These are phyloP conservation scores for Skeletonema menzelii DNA, from an alignment of 108 stramenopile genomes.

Conservation along the genomic window DNA sequence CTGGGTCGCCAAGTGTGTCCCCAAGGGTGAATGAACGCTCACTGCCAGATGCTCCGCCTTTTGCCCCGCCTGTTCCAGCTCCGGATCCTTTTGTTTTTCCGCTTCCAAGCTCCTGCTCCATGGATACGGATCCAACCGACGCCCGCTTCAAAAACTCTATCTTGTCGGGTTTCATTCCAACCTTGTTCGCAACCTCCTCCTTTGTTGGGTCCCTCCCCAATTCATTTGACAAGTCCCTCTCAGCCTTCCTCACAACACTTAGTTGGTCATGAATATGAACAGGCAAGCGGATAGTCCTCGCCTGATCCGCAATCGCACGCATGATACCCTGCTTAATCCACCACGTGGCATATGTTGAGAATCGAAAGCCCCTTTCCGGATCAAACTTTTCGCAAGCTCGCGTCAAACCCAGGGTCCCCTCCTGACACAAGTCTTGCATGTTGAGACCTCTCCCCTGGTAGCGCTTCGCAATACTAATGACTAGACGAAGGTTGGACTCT, in stretches of 20 bases:
- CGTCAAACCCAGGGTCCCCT: slow-evolving; percentile 92
- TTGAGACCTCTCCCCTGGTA: slow-evolving; percentile 82
- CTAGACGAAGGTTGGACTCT: slow-evolving; percentile 87
- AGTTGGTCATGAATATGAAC: slow-evolving; percentile 92
- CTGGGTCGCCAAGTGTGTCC: slow-evolving; percentile 78
- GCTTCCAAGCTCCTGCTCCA: slow-evolving; percentile 72
- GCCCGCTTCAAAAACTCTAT: slow-evolving; percentile 79
- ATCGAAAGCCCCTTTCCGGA: slow-evolving; percentile 90
- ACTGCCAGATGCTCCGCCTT: slow-evolving; percentile 46
- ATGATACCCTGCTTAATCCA: slow-evolving; percentile 97
- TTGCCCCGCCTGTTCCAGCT: slow-evolving; percentile 66
- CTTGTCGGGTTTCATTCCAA: slow-evolving; percentile 72
- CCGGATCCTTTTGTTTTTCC: slow-evolving; percentile 78
- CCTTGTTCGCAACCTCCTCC: slow-evolving; percentile 66
- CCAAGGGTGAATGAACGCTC: slow-evolving; percentile 60
- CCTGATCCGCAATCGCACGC: slow-evolving; percentile 94
- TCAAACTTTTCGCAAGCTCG: slow-evolving; percentile 96
- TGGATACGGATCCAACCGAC: slow-evolving; percentile 69
- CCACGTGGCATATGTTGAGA: slow-evolving; percentile 98
- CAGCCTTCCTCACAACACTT: slow-evolving; percentile 62
- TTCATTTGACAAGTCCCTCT: slow-evolving; percentile 66
- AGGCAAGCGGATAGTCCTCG: slow-evolving; percentile 88
- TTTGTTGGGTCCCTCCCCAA: slow-evolving; percentile 78
- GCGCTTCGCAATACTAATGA: slow-evolving; percentile 89
- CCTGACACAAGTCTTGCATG: slow-evolving; percentile 92